Conservation (phyloP, 164 flowering plant genomes). For the Vitis cinerea region DNA sequence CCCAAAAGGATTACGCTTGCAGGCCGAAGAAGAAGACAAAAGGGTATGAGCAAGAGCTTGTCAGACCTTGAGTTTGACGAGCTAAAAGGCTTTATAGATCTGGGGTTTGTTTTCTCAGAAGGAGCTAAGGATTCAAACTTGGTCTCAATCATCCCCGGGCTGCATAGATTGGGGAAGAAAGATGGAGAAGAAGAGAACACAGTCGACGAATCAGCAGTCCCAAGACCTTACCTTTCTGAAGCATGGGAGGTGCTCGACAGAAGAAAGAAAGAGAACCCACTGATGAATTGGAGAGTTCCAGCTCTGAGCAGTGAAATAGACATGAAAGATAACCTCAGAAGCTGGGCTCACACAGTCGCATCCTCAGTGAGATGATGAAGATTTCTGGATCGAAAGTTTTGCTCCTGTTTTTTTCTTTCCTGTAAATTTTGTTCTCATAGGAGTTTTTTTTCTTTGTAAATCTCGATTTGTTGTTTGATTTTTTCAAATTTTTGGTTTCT, state of each 20-base stretch:
- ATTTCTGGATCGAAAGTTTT: neutral
- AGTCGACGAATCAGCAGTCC: constrained; percentile 14
- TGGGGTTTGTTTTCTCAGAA: constrained; percentile 76
- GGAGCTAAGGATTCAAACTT: constrained; percentile 56
- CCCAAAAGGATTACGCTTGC: neutral
- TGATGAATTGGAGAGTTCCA: constrained; percentile 55
- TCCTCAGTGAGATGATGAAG: constrained; percentile 50
- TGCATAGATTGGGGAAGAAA: constrained; percentile 52
- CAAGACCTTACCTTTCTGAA: constrained; percentile 82
- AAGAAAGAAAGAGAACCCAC: constrained; percentile 23
- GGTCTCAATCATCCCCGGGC: constrained; percentile 67
- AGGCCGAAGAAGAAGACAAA: constrained; percentile 23
- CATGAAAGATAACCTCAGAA: constrained; percentile 62
- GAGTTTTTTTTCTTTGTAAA: neutral
- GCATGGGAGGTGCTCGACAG: constrained; percentile 51
- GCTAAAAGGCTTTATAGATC: constrained; percentile 81
- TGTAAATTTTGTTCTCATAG: neutral
- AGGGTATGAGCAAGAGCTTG: constrained; percentile 53
- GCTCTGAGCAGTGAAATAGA: constrained; percentile 35
- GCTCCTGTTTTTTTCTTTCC: neutral
- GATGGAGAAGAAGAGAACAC: constrained; percentile 2
- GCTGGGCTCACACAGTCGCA: constrained; percentile 80
- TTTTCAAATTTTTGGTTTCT: neutral
- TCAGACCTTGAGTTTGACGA: constrained; percentile 81
- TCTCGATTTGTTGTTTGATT: neutral